Evolutionary conservation across 768 basidiomycete genomes (phyloP), one percentile per base, ranked within the genome.

Genomic region (Phanerodontia chrysosporium): DNA sequence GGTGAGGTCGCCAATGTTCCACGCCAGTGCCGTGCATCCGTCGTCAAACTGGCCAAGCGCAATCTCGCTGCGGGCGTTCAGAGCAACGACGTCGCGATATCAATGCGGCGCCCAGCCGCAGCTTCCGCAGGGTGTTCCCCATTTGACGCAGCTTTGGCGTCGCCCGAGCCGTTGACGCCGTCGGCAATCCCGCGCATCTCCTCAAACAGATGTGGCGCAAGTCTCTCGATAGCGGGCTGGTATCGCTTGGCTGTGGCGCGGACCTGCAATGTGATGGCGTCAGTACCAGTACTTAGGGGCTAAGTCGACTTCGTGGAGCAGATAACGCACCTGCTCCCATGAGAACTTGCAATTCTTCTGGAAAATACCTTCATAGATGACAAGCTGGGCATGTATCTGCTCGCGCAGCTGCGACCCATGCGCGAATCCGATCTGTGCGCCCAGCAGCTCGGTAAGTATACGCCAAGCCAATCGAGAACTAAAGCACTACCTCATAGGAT

Each of bases 41-140:
- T 75, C 74, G 52, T 71, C 68, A 65, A 68, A 75, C 59, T 69
- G 64, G 0, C 74, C 73, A 5, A 75, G 66, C 14, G 74, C 73
- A 49, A 75, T 75, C 62, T 75, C 74, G 62, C 71, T 73, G 46
- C 74, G 62, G n/a, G 70, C 69, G 58, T 75, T 75, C 24, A 75
- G 66, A 5, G 73, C 74, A 27, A 75, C 57, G 51, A 74, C 71
- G 55, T 75, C 74, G 71, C 62, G 16, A 71, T 32, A 24, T 67
- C 70, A 21, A 71, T 55, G n/a, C 13, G 36, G 24, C 52, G 52
- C 5, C 16, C 35, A 5, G 35, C 6, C n/a, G 18, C 21, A 35
- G 2, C 10, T 10, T 53, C 7, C 4, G 8, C 25, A 10, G 10
- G 10, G 9, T 48, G 46, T 18, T 28, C 36, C 9, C 36, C 49